These are phyloP conservation scores for Botrytis aclada DNA, from an alignment of 2,329 filamentous ascomycete species.

Conservation along the genomic window DNA sequence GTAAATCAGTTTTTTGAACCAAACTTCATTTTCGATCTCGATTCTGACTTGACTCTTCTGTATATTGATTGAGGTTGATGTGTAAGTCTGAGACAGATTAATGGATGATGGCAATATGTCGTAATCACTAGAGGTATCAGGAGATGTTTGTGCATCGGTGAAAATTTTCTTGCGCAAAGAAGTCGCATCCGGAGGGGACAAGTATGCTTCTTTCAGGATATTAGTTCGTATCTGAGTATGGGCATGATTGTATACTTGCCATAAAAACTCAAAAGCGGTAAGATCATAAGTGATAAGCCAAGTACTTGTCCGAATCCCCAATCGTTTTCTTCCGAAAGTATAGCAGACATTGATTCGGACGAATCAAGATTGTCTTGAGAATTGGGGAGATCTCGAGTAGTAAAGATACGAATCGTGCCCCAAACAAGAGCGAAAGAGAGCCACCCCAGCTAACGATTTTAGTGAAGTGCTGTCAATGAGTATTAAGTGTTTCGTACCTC, in stretches of 20 bases:
- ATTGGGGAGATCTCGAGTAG: background rate
- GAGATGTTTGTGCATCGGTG: background rate
- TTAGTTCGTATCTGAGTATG: background rate
- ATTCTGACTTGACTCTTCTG: background rate
- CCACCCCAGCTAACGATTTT: background rate
- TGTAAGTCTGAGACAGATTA: background rate
- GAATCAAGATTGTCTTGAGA: background rate
- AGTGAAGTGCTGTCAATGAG: background rate
- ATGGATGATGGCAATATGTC: background rate
- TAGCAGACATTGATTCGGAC: background rate
- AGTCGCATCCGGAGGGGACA: background rate
- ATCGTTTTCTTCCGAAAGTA: background rate
- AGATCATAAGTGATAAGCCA: background rate
- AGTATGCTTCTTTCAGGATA: background rate
- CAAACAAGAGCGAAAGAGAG: background rate
- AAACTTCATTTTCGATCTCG: background rate
- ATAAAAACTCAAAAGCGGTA: background rate
- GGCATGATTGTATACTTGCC: background rate
- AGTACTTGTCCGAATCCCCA: background rate
- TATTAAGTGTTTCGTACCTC: background rate
- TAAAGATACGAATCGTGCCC: background rate
- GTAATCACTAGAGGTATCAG: background rate
- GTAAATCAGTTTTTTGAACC: background rate
- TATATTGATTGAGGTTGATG: background rate
- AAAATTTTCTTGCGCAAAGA: background rate